Base-by-base conservation (phyloP, 2,329 filamentous ascomycete species). In the Niveomyces coronatus region DNA sequence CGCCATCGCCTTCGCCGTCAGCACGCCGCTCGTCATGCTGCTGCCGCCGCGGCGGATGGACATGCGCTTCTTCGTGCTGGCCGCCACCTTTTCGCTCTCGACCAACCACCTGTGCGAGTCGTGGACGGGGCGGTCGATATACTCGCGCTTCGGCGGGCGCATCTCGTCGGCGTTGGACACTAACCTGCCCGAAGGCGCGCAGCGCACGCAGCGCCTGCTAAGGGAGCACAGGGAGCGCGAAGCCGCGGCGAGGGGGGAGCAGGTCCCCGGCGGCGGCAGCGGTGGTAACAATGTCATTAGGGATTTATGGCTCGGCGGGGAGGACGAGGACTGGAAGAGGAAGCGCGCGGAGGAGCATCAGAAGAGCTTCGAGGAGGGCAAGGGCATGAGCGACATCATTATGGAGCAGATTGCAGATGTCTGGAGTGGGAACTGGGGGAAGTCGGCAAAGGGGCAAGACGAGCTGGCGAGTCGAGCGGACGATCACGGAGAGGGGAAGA, bases 221-320 rank as follows among this genome's bases (percentile, higher is more conserved):
- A 61, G 60, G 37, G 64, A 67, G 42, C 70, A 73, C 50, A 55
- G 54, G 39, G 60, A 60, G 53, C 51, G 57, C 17, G 56, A 61
- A 47, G 56, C 56, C 8, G 52, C 53, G 27, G 41, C 46, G 27
- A 50, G 49, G 34, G 37, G 37, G 1, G n/a, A 28, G 3, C 9
- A 28, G 20, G 51, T 49, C 35, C 44, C 38, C 14, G 16, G 19
- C 5, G 46, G 53, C 40, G 31, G 31, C 49, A 51, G 17, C 52
- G 54, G 24, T 41, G 53, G 61, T 48, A 53, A 42, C 42, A 49
- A 32, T 45, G 35, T 56, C 34, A 52, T 74, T 39, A 58, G 67
- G 44, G 63, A 63, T 45, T 53, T 77, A 13, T 79, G 74, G 75
- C 71, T 75, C 66, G 75, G 74, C 23, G 64, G 63, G 26, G 72